Evolutionary conservation across 345 rosid genomes (phyloP), one percentile per base, ranked within the genome.

Genomic region (Gossypium bickii): DNA sequence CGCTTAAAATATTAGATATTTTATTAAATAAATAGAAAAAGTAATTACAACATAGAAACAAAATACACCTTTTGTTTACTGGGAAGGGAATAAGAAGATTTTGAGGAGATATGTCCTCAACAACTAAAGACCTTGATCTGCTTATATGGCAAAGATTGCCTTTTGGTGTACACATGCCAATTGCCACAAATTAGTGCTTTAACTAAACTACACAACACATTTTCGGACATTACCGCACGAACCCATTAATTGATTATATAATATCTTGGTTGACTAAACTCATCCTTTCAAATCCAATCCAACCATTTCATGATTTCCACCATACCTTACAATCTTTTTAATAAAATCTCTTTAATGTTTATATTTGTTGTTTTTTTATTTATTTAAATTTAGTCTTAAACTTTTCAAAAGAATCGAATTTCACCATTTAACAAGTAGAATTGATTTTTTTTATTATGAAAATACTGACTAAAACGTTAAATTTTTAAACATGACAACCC

Each of bases 81-180:
- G 38, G n/a, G 15, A n/a, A 3, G 24, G 22, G 45, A 34, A 59
- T 34, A 62, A 18, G 25, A 64, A 41, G 68, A 64, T 64, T 64
- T 64, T 41, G 49, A 64, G 68, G 44, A 16, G 44, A 64, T 64
- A 41, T 64, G 49, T 8, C 20, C 20, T 62, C 27, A 20, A 56
- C 27, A 34, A 53, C 72, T 67, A 47, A 67, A 67, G 47, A 13
- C 15, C 45, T 27, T 69, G 72, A 69, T 49, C 8, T 16, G 73
- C 61, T 69, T 69, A 8, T 51, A 51, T 51, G 73, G 73, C 73
- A 48, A 48, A 68, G 72, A 49, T 48, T 34, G 45, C 62, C 24
- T 34, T 53, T 20, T 67, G 53, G 13, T 48, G 7, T 67, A 15
- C 41, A 13, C 57, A 24, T 67, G 13, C 25, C 4, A 34, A 34